Base-by-base conservation (phyloP, 192 early-diverging fungal species). In the Spizellomyces punctatus region DNA sequence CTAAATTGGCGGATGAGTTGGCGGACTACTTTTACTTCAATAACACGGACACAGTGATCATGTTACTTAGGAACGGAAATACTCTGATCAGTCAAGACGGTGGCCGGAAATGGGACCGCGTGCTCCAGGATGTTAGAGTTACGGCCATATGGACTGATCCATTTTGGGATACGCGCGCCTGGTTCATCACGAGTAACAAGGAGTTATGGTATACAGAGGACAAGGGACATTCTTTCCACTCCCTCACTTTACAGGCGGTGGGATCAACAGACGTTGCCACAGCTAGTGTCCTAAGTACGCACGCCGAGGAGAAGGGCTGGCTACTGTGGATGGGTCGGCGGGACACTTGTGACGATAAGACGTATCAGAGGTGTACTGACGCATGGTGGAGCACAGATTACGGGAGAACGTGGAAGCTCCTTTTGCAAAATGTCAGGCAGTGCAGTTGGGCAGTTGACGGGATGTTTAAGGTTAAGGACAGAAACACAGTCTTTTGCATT, bases 401-500 rank as follows among this genome's bases (percentile, higher is more conserved):
- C 12, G 59, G 59, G 59, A 12, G 4, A 10, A 61, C 12, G 12
- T 61, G 59, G 59, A 27, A 22, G 4, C n/a, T 2, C 17, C 50
- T 54, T 12, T 56, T 10, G 77, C 85, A 88, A 5, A 91, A 90
- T 66, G 92, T 87, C 36, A 75, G 81, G 16, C 89, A 91, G 66
- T 97, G 95, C 76, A 79, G 85, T 47, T 98, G 94, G 85, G 92
- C 81, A 6, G 46, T n/a, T 9, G 52, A 50, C 69, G 48, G 73
- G 8, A 65, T 77, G 62, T 91, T 91, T 60, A 64, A 62, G n/a
- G 73, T 75, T 57, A 80, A 90, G 46, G 73, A 83, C 17, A 82
- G 87, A n/a, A 81, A 89, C 57, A 79, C 89, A 1, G 79, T 99
- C 6, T 89, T 91, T 71, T 99, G 96, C 75, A 75, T 87, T 3